Evolutionary conservation across 1,139 yeast species (phyloP), one percentile per base, ranked within the genome.

Genomic region (Pichia cactophila): DNA sequence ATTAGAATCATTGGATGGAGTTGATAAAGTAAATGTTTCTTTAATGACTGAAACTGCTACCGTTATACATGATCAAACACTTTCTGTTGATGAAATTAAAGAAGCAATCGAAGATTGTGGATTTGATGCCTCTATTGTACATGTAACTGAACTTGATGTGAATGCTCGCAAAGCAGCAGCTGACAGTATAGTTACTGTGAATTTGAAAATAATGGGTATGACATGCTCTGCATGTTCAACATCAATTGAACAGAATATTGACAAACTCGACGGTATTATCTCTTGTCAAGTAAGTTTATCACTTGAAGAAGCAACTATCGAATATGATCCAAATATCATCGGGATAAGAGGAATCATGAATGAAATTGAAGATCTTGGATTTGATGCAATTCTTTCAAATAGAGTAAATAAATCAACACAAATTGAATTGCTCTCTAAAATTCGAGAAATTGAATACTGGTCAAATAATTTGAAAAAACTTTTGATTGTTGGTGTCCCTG

Each of bases 381-480:
- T 73, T 51, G 75, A 77, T 46, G 80, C 78, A 0, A 50, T 72
- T 4, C 61, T 75, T 33, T 49, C 50, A 33, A 57, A 60, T 58
- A 72, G 50, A 46, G 56, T 83, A 56, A 75, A 73, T 63, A 62
- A 78, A 46, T 66, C 77, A 3, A 70, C 86, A 5, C 97, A 92
- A 65, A 67, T 90, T 40, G 80, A 78, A 43, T 66, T 86, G 4
- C 71, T 92, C 37, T 74, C 88, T 0, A 80, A 86, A 57, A 73
- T 77, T 11, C 80, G 81, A 58, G 97, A 90, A 56, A 83, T 87
- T 41, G 69, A 71, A 46, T 78, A 75, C 58, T 92, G 96, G 94
- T 75, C 72, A 52, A 55, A 63, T 4, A 80, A 75, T 52, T 77
- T 86, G 53, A 53, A 78, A 46, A 73, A 69, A 51, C 67, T 89